Base-by-base conservation (phyloP, 768 basidiomycete species). In the Mrakia frigida region DNA sequence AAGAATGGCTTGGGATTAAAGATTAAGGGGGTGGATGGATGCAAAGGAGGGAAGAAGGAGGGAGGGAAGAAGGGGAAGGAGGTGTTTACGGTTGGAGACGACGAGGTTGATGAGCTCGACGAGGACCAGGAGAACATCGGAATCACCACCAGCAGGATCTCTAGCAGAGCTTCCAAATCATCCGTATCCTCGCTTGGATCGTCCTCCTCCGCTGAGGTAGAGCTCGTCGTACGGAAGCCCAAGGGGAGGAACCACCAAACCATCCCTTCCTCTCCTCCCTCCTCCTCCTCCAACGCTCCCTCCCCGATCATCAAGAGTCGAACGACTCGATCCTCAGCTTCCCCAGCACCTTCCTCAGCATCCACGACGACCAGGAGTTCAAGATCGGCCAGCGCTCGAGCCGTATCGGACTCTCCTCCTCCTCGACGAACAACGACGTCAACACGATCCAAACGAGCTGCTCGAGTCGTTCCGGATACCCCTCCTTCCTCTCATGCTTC, bases 1-100 rank as follows among this genome's bases (percentile, higher is more conserved):
- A 33, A 28, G 1, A 16, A 59, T 59, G 6, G 31, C 18, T 21
- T 1, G 13, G 28, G 31, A 31, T 11, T 11, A 6, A 37, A 63
- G 61, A 21, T 5, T 7, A 9, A 33, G 35, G 46, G 46, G 59
- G 59, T 33, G 59, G 59, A 31, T 63, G 61, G 31, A 63, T 43
- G 70, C 5, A n/a, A 13, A 35, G 25, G 39, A 68, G 41, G 67
- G 28, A 70, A 11, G 50, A 2, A n/a, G 23, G 46, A 69, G 37
- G 37, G n/a, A 21, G 50, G 3, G 39, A 28, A 46, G 23, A 11
- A 6, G 13, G 43, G 43, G 39, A 70, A 52, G 46, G 21, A 18
- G 39, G 28, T 46, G 67, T 69, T 39, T n/a, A 70, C 70, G 70
- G 39, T 35, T 41, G 18, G 37, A 25, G 23, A n/a, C 63, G 61